Evolutionary conservation across 164 flowering plant genomes (phyloP).

Genomic region (Buxus sempervirens): DNA sequence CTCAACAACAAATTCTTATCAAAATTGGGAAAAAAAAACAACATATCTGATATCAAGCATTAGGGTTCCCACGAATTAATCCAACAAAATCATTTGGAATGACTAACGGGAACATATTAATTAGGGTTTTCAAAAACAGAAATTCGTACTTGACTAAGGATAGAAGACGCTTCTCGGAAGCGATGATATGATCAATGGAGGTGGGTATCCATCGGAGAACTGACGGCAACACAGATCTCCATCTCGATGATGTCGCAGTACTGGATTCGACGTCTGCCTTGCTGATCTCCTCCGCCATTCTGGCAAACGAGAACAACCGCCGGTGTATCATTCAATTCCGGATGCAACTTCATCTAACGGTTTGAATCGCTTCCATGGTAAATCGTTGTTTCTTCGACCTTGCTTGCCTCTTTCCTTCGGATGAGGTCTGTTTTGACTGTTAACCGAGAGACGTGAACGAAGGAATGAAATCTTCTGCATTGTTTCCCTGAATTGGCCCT

Average conservation of each 20-base stretch:
- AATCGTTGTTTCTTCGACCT: too few relatives aligned
- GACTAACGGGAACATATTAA: background rate
- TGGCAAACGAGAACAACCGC: slow-evolving; percentile 12
- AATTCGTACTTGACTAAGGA: slow-evolving; percentile 63
- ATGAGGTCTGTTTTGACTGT: too few relatives aligned
- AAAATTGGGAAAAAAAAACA: too few relatives aligned
- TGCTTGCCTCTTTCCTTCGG: too few relatives aligned
- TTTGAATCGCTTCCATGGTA: too few relatives aligned
- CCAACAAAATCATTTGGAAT: background rate
- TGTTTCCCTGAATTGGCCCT: too few relatives aligned
- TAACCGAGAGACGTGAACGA: too few relatives aligned
- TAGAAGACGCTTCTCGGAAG: slow-evolving; percentile 91
- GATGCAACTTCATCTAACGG: background rate
- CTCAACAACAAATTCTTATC: background rate
- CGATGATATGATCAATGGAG: slow-evolving; percentile 75
- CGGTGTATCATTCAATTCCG: slow-evolving; percentile 12
- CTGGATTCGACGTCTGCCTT: slow-evolving; percentile 1
- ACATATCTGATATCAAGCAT: background rate
- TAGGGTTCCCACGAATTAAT: background rate
- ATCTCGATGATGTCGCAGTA: background rate
- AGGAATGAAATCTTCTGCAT: too few relatives aligned
- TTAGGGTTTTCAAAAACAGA: slow-evolving; percentile 5
- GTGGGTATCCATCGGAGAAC: slow-evolving; percentile 90
- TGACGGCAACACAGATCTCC: slow-evolving; percentile 58
- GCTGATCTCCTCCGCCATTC: slow-evolving; percentile 29